Base-by-base conservation (phyloP, 129 eudicot genomes). In the Helianthus tuberosus region DNA sequence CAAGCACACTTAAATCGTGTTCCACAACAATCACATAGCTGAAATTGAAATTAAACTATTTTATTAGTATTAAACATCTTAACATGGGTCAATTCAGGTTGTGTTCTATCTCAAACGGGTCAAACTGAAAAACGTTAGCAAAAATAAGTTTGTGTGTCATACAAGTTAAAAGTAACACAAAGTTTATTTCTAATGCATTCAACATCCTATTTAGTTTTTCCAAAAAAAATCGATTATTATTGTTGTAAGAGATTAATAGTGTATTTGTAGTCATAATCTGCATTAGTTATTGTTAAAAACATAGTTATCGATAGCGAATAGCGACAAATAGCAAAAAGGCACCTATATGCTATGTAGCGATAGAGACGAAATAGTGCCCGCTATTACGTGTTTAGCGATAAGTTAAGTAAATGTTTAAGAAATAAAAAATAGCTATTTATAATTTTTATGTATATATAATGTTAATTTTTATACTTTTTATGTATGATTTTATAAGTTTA, bases 11-110 rank as follows among this genome's bases (percentile, higher is more conserved):
- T 53, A 89, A 84, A 78, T 92, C 98, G 44, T 92, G 94, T 81
- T 92, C 98, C 51, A 89, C 96, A 36, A 92, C 98, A 44, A 92
- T 92, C 23, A 92, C 98, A 74, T 89, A 92, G 91, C 97, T 91
- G 91, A 75, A 87, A 55, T 17, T 13, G 2, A 55, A 64, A 68
- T 38, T 2, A 12, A 60, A 60, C 5, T 6, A 5, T 50, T 49
- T 8, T n/a, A 14, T 73, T 32, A 60, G 69, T 73, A 60, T 73
- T 61, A n/a, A 46, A 49, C 12, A 23, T 73, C 41, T 66, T 47
- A 38, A 58, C 51, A 64, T 64, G 68, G 13, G 27, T 64, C 13
- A 9, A n/a, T 36, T 64, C 13, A 14, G 3, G 25, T 64, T 64
- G 67, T 2, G 27, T n/a, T 8, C 29, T n/a, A 15, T 7, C 29